Evolutionary conservation across 1,284 basidiomycete species (phyloP).

Genomic region (Cronartium quercuum): DNA sequence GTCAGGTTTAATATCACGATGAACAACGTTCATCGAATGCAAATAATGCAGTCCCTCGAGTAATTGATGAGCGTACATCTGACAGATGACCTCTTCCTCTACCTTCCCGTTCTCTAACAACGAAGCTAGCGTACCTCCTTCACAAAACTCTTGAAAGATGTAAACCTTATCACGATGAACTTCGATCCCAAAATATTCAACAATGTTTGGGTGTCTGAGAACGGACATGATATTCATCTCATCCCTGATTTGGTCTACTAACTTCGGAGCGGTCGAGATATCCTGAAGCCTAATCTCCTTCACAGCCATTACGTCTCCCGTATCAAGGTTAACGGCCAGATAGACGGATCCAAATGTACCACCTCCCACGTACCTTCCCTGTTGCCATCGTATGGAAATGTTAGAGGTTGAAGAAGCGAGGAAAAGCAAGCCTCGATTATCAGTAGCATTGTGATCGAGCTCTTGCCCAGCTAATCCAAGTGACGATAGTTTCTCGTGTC

Average conservation of each 20-base stretch:
- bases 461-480: conserved; percentile 77
- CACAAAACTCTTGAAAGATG: conserved; percentile 98
- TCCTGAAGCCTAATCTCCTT: conserved; percentile 99
- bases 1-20: conserved; percentile 97
- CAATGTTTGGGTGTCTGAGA: conserved; percentile 94
- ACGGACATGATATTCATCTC: conserved; percentile 98
- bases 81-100: conserved; percentile 92
- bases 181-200: conserved; percentile 98
- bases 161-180: conserved; percentile 98
- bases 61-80: conserved; percentile 96
- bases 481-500: conserved; percentile 61
- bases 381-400: conserved; percentile 96
- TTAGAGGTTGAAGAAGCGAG: conserved; percentile 79
- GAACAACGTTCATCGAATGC: conserved; percentile 84
- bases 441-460: conserved; percentile 79
- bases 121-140: conserved; percentile 85
- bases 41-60: conserved; percentile 88
- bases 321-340: conserved; percentile 91
- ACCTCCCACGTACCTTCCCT: conserved; percentile 93
- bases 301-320: conserved; percentile 95
- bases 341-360: conserved; percentile 99
- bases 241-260: conserved; percentile 84
- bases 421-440: conserved; percentile 84
- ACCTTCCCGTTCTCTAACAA: conserved; percentile 89
- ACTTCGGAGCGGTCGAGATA: conserved; percentile 57